These are phyloP conservation scores for Rhynchosporium agropyri DNA, from an alignment of 2,329 filamentous ascomycete species.

Conservation along the genomic window DNA sequence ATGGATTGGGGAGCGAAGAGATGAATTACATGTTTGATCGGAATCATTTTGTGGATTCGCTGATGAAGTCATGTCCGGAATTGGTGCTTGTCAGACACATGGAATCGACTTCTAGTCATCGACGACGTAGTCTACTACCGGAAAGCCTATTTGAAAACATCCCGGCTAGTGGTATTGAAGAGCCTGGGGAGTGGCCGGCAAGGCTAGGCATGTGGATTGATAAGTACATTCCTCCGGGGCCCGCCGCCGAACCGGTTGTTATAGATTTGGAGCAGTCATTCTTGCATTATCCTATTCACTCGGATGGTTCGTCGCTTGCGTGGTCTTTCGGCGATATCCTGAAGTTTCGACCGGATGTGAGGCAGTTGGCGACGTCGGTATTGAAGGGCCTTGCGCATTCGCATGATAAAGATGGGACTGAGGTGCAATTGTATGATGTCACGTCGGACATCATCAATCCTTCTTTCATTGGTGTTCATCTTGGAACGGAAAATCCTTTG, in stretches of 20 bases:
- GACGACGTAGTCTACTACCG: slow-evolving; percentile 34
- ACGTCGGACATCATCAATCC: slow-evolving; percentile 36
- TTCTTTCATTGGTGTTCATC: slow-evolving; percentile 46
- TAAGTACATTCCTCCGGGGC: slow-evolving; percentile 26
- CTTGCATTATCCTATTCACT: slow-evolving; percentile 45
- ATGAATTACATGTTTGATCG: slow-evolving; percentile 41
- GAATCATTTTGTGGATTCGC: slow-evolving; percentile 36
- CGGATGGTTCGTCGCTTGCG: slow-evolving; percentile 43
- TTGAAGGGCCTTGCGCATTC: slow-evolving; percentile 40
- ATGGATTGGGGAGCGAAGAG: slow-evolving; percentile 37
- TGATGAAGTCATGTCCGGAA: slow-evolving; percentile 37
- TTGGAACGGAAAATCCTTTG: slow-evolving; percentile 44
- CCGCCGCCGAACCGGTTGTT: slow-evolving; percentile 31
- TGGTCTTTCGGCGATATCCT: slow-evolving; percentile 47
- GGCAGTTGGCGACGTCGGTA: slow-evolving; percentile 41
- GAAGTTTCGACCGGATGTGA: slow-evolving; percentile 38
- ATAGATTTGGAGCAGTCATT: slow-evolving; percentile 43
- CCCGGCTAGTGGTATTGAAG: slow-evolving; percentile 32
- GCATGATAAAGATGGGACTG: slow-evolving; percentile 31
- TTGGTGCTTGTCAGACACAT: slow-evolving; percentile 34
- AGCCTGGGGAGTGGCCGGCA: slow-evolving; percentile 36
- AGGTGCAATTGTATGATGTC: slow-evolving; percentile 36
- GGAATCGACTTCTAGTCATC: slow-evolving; percentile 26
- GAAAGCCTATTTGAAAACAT: slow-evolving; percentile 33
- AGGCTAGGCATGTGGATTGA: slow-evolving; percentile 36